Percentiles rank a stretch among this genome's conserved stretches.
Conservation (phyloP, 495 filamentous ascomycete genomes). For the Durotheca rogersii region DNA sequence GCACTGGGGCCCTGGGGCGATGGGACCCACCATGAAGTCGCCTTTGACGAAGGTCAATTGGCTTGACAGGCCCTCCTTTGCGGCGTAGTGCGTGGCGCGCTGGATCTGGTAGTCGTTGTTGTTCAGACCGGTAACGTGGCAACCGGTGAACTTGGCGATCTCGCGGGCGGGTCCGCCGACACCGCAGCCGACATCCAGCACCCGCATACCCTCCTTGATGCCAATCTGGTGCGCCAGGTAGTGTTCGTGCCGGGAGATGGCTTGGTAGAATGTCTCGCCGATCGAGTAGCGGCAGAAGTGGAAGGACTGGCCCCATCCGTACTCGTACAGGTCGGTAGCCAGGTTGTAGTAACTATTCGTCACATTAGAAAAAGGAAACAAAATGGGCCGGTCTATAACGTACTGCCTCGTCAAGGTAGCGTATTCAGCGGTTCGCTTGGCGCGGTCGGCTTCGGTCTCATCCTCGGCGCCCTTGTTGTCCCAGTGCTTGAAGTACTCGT, state of each 20-base stretch:
- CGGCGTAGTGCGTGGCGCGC: slow-evolving; percentile 82
- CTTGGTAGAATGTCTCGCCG: slow-evolving; percentile 86
- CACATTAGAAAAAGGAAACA: slow-evolving; percentile 1
- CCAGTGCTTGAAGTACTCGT: slow-evolving; percentile 99
- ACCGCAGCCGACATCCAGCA: slow-evolving; percentile 96
- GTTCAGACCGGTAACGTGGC: slow-evolving; percentile 89
- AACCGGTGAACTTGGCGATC: slow-evolving; percentile 92
- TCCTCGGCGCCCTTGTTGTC: slow-evolving; percentile 82
- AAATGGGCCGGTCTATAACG: slow-evolving; percentile 34
- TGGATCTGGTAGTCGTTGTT: slow-evolving; percentile 99
- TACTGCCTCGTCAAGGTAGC: slow-evolving; percentile 94
- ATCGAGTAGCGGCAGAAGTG: slow-evolving; percentile 96
- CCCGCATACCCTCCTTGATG: slow-evolving; percentile 81
- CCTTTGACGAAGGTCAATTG: slow-evolving; percentile 92
- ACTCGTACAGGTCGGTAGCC: slow-evolving; percentile 95
- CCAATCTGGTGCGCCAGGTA: slow-evolving; percentile 92
- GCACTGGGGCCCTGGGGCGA: neutral
- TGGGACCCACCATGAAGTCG: slow-evolving; percentile 80
- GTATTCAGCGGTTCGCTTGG: slow-evolving; percentile 85
- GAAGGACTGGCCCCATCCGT: slow-evolving; percentile 93
- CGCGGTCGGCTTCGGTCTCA: slow-evolving; percentile 80
- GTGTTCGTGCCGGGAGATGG: slow-evolving; percentile 96
- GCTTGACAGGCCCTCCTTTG: slow-evolving; percentile 74
- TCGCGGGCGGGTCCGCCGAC: slow-evolving; percentile 96
- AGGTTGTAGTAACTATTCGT: slow-evolving; percentile 88